Percentiles rank a stretch among this genome's conserved stretches.
phyloP scores from a whole-genome alignment of 2,329 filamentous ascomycete species.

The Apiospora sp. region DNA sequence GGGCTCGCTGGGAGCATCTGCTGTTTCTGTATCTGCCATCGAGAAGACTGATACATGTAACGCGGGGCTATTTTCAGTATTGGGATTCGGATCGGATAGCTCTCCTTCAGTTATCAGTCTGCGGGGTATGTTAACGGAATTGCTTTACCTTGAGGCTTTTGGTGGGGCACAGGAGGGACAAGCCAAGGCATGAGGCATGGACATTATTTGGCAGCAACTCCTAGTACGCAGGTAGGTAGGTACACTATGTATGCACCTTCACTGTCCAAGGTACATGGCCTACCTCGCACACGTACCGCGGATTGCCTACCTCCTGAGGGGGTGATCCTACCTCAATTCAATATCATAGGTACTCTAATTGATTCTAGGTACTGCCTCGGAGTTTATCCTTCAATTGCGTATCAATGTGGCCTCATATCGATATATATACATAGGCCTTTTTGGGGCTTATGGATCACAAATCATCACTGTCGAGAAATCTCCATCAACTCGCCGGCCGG shows the following conservation, averaged over 20 bases:
- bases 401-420: no score
- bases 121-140: conserved; percentile 16
- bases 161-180: conserved; percentile 4
- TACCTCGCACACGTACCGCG: no score
- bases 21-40: conserved; percentile 64
- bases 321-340: no score
- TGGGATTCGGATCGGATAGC: conserved; percentile 16
- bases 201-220: background rate
- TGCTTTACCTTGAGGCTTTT: background rate
- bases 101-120: conserved; percentile 17
- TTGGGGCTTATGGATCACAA: background rate
- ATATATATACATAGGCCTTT: background rate
- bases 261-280: background rate
- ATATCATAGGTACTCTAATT: no score
- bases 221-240: background rate
- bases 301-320: no score
- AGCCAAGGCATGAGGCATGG: background rate
- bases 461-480: background rate
- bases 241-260: background rate
- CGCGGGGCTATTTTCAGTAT: conserved; percentile 12
- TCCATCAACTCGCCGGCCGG: background rate
- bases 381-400: no score
- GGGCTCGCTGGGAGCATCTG: conserved; percentile 54
- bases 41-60: conserved; percentile 23
- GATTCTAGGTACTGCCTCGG: no score